Percentiles rank a stretch among this genome's conserved stretches.
phyloP scores from a whole-genome alignment of 345 rosid species.

The Geranium brycei region DNA sequence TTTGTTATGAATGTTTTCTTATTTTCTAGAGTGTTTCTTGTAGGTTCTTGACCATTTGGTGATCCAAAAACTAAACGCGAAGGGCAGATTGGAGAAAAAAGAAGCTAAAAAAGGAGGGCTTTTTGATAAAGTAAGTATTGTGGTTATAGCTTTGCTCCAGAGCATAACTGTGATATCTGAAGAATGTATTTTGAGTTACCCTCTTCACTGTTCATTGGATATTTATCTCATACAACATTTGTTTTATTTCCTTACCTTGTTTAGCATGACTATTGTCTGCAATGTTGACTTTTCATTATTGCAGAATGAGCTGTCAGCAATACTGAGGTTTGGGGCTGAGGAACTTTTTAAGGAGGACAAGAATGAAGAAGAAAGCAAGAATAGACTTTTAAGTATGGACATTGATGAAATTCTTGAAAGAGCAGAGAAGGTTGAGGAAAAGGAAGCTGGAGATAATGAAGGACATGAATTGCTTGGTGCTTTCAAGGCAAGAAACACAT shows the following conservation, averaged over 20 bases:
- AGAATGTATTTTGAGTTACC: not conserved
- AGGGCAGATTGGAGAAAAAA: constrained; percentile 97
- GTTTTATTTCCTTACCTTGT: no score
- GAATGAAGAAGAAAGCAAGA: constrained; percentile 96
- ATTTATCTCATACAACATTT: no score
- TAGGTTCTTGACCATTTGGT: constrained; percentile 99
- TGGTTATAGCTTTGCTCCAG: not conserved
- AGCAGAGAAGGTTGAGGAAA: constrained; percentile 95
- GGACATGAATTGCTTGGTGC: constrained; percentile 82
- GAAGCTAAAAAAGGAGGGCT: constrained; percentile 79
- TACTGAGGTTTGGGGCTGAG: constrained; percentile 97
- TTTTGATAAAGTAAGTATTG: constrained; percentile 76
- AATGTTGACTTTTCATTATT: constrained; percentile 9
- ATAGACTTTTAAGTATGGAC: constrained; percentile 76
- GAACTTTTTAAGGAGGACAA: constrained; percentile 93
- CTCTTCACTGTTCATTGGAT: no score
- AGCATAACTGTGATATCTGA: not conserved
- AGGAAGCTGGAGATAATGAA: constrained; percentile 42
- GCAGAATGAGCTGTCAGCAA: constrained; percentile 95
- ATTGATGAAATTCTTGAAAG: constrained; percentile 97
- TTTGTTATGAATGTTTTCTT: constrained; percentile 4
- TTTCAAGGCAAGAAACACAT: constrained; percentile 59
- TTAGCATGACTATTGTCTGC: no score
- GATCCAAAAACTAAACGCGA: constrained; percentile 96
- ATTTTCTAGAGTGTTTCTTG: constrained; percentile 11